phyloP scores from a whole-genome alignment of 257 asterid genomes.

The Parsonsia alboflavescens region DNA sequence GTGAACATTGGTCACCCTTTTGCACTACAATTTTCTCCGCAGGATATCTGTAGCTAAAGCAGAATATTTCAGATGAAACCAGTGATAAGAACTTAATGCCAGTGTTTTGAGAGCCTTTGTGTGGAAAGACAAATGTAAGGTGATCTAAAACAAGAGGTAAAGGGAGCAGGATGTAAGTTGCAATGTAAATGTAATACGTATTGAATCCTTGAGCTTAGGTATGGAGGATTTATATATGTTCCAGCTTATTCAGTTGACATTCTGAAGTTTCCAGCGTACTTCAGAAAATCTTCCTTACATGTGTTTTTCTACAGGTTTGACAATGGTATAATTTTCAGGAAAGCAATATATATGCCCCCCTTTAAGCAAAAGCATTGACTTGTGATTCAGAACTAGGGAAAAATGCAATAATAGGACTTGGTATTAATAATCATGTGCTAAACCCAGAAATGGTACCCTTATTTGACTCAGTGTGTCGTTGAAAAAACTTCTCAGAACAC shows the following conservation, averaged over 20 bases:
- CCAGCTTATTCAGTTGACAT: constrained; percentile 8
- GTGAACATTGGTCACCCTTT: constrained; percentile 6
- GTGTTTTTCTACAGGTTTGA: too few relatives aligned
- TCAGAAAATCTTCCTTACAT: not conserved
- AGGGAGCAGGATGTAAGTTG: not conserved
- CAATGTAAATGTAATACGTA: not conserved
- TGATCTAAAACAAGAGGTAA: not conserved
- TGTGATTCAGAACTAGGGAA: not conserved
- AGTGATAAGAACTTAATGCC: not conserved
- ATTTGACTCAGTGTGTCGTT: not conserved
- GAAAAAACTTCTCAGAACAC: not conserved
- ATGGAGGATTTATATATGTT: not conserved
- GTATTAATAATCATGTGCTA: not conserved
- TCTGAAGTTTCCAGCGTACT: not conserved
- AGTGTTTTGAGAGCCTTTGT: not conserved
- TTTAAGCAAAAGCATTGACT: constrained; percentile 11
- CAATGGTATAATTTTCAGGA: not conserved
- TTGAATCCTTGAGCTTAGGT: not conserved
- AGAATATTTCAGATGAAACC: not conserved
- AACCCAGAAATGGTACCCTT: not conserved
- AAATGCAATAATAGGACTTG: too few relatives aligned
- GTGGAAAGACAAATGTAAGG: not conserved
- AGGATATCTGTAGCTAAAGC: not conserved
- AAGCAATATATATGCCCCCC: not conserved
- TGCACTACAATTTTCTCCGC: not conserved